Evolutionary conservation across 805 yeast genomes (phyloP), one percentile per base, ranked within the genome.

Genomic region (Vanderwaltozyma tropicalis): DNA sequence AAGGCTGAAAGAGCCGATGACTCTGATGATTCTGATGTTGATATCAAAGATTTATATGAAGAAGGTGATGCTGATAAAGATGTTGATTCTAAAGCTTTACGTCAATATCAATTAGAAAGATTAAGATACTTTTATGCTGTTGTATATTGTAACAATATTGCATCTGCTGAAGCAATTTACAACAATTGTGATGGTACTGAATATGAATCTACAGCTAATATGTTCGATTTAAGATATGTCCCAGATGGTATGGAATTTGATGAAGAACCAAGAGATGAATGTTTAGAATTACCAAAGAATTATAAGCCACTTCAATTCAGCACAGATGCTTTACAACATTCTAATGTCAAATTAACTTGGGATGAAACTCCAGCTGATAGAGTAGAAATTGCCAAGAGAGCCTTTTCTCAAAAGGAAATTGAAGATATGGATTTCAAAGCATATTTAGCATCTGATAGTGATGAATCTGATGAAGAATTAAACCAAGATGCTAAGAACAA

Each of bases 281-380:
- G 96, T 62, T 62, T 65, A 17, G 73, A 74, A 44, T 64, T 87
- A 8, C 95, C 97, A 6, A 62, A 76, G 2, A 74, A 73, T 34
- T 92, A 92, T 61, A 78, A 76, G 47, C 98, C 98, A 15, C 57
- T 63, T 17, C 67, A 71, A 9, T 92, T 92, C 59, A 83, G 84
- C 22, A 92, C 98, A 3, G 96, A 85, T 62, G 98, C 98, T 0
- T 68, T 92, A 42, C 96, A 92, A 57, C 95, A 87, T 55, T 88
- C 97, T 13, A 92, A 88, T 53, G 98, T 92, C 35, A 88, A 85
- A 59, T 69, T 92, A 47, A 88, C 97, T 0, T 92, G 98, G 98
- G 98, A 92, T 61, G 97, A 89, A 63, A 94, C 97, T 0, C 97
- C 98, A 6, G 80, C 78, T 41, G 96, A 87, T 52, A 74, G 98